phyloP scores from a whole-genome alignment of 345 rosid genomes.

The Excoecaria agallocha region DNA sequence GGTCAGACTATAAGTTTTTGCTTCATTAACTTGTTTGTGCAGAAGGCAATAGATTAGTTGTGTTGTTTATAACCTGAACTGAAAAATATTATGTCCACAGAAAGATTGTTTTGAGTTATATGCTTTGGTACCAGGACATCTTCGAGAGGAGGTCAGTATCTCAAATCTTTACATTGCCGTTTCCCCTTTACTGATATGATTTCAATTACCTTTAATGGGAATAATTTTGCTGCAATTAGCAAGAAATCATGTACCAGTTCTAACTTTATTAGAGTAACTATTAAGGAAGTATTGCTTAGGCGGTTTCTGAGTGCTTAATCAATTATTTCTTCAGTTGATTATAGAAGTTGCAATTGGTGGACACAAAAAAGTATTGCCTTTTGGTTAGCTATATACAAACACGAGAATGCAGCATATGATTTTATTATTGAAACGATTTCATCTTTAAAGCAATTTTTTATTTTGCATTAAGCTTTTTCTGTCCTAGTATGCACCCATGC shows the following conservation, averaged over 20 bases:
- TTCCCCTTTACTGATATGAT: not conserved
- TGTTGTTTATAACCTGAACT: too few relatives aligned
- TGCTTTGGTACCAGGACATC: constrained; percentile 73
- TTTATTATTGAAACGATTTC: too few relatives aligned
- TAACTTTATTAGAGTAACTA: not conserved
- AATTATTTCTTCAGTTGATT: not conserved
- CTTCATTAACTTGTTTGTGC: not conserved
- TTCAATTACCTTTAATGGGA: not conserved
- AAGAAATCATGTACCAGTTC: not conserved
- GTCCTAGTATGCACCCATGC: too few relatives aligned
- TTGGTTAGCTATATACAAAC: too few relatives aligned
- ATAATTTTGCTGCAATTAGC: not conserved
- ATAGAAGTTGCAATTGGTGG: too few relatives aligned
- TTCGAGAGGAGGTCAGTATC: constrained; percentile 58
- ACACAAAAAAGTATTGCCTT: too few relatives aligned
- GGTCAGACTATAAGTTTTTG: constrained; percentile 51
- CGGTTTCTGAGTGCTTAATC: not conserved
- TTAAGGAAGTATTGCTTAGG: not conserved
- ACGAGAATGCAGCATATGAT: too few relatives aligned
- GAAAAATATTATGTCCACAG: too few relatives aligned
- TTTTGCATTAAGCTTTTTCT: too few relatives aligned
- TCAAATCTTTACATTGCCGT: not conserved
- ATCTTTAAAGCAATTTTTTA: too few relatives aligned
- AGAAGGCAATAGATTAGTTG: too few relatives aligned
- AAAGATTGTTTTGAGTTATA: constrained; percentile 67